Evolutionary conservation across 768 basidiomycete species (phyloP).

Genomic region (Mycena chlorophos): DNA sequence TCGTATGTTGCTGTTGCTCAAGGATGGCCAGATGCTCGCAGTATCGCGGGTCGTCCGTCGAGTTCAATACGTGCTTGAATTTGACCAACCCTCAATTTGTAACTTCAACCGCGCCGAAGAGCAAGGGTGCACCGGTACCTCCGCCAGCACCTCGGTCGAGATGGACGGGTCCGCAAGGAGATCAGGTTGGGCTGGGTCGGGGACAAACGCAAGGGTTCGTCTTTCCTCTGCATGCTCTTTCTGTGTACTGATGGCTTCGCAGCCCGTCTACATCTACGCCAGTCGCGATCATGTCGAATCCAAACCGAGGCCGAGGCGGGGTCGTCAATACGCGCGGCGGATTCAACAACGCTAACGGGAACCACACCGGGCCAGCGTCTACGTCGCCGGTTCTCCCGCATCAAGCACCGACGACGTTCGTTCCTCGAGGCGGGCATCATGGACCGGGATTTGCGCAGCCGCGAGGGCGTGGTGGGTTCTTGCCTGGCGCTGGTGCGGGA

Average conservation of each 20-base stretch:
- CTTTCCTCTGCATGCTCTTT: background rate
- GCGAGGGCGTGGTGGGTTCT: slow-evolving; percentile 5
- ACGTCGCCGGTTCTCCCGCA: background rate
- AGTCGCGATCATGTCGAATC: slow-evolving; percentile 2
- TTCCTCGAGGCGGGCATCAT: background rate
- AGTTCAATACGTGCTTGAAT: slow-evolving; percentile 88
- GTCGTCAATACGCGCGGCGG: background rate
- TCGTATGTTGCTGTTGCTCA: background rate
- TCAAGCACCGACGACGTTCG: background rate
- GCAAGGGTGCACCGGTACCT: slow-evolving; percentile 54
- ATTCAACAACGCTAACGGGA: background rate
- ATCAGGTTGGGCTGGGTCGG: too few species aligned
- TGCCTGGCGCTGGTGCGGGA: background rate
- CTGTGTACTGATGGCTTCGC: background rate
- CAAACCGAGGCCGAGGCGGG: background rate
- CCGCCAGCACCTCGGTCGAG: slow-evolving; percentile 64
- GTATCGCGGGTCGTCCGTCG: slow-evolving; percentile 88
- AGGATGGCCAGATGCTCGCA: slow-evolving; percentile 67
- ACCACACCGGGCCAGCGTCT: background rate
- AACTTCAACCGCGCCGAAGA: slow-evolving; percentile 68
- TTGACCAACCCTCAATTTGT: slow-evolving; percentile 84
- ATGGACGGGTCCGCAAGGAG: slow-evolving; percentile 14
- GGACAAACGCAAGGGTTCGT: background rate
- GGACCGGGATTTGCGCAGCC: background rate
- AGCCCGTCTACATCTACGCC: background rate